Percentiles rank a stretch among this genome's conserved stretches.
phyloP scores from a whole-genome alignment of 1,139 yeast genomes.

The Candida dubliniensis region DNA sequence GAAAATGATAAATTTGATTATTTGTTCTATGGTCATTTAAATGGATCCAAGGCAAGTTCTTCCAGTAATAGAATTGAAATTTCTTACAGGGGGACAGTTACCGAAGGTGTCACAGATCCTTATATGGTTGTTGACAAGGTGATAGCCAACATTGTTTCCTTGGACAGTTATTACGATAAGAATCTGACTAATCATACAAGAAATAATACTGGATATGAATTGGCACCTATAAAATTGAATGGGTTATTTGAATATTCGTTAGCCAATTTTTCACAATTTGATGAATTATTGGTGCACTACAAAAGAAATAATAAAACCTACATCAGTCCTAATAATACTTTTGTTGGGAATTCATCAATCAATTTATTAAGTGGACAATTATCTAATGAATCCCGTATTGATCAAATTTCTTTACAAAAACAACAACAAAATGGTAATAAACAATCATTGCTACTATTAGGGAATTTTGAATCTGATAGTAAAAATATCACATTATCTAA shows the following conservation, averaged over 20 bases:
- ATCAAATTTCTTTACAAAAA: slow-evolving; percentile 27
- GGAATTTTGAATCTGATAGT: slow-evolving; percentile 47
- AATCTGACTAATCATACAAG: slow-evolving; percentile 34
- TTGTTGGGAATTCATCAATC: slow-evolving; percentile 68
- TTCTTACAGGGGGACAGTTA: slow-evolving; percentile 35
- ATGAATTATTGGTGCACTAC: slow-evolving; percentile 28
- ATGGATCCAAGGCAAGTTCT: slow-evolving; percentile 41
- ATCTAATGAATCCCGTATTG: slow-evolving; percentile 42
- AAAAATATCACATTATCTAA: slow-evolving; percentile 29
- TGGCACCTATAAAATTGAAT: slow-evolving; percentile 46
- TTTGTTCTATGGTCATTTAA: slow-evolving; percentile 68
- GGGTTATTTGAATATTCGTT: slow-evolving; percentile 83
- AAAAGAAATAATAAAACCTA: slow-evolving; percentile 28
- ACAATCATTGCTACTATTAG: slow-evolving; percentile 38
- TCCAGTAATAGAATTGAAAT: slow-evolving; percentile 54
- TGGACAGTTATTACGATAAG: slow-evolving; percentile 42
- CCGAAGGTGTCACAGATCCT: slow-evolving; percentile 23
- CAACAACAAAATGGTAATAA: background rate
- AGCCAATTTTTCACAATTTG: slow-evolving; percentile 60
- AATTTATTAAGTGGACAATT: slow-evolving; percentile 60
- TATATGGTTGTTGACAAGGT: slow-evolving; percentile 76
- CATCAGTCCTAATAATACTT: slow-evolving; percentile 33
- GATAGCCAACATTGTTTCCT: slow-evolving; percentile 51
- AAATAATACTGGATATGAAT: slow-evolving; percentile 18
- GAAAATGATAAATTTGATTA: slow-evolving; percentile 76